These are phyloP conservation scores for Larix sibirica DNA, from an alignment of 83 land plant species.

Conservation along the genomic window DNA sequence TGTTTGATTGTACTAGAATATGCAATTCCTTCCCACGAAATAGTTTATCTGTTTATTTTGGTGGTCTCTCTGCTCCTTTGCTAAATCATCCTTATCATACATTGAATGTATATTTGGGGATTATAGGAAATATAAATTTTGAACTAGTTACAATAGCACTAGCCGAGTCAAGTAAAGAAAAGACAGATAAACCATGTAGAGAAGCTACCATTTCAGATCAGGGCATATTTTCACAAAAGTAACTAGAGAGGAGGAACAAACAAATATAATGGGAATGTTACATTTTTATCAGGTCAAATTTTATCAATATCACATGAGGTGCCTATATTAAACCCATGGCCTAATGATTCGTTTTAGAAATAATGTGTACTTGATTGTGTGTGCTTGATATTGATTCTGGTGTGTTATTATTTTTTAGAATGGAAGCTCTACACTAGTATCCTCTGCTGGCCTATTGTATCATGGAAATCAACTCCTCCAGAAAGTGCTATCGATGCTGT, in stretches of 20 bases:
- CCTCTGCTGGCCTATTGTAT: neutral
- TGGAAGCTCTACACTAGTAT: too few species aligned
- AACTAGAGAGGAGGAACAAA: neutral
- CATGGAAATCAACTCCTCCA: constrained; percentile 3
- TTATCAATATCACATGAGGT: too few species aligned
- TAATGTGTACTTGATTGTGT: too few species aligned
- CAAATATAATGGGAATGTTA: too few species aligned
- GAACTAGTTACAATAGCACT: constrained; percentile 35
- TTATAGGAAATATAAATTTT: constrained; percentile 8
- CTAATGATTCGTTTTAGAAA: too few species aligned
- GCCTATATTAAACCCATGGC: too few species aligned
- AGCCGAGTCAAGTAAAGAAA: constrained; percentile 13
- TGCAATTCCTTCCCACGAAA: neutral
- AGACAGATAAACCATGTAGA: constrained; percentile 8
- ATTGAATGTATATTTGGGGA: constrained; percentile 17
- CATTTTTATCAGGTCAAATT: too few species aligned
- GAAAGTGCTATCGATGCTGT: neutral
- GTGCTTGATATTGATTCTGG: too few species aligned
- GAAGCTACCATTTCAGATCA: neutral
- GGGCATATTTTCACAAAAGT: constrained; percentile 9
- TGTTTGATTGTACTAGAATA: constrained; percentile 9
- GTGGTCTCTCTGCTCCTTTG: constrained; percentile 7
- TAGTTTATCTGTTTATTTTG: constrained; percentile 14
- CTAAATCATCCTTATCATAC: constrained; percentile 13
- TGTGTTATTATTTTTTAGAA: too few species aligned